These are phyloP conservation scores for Eucalyptus pauciflora DNA, from an alignment of 345 rosid species.

Conservation along the genomic window DNA sequence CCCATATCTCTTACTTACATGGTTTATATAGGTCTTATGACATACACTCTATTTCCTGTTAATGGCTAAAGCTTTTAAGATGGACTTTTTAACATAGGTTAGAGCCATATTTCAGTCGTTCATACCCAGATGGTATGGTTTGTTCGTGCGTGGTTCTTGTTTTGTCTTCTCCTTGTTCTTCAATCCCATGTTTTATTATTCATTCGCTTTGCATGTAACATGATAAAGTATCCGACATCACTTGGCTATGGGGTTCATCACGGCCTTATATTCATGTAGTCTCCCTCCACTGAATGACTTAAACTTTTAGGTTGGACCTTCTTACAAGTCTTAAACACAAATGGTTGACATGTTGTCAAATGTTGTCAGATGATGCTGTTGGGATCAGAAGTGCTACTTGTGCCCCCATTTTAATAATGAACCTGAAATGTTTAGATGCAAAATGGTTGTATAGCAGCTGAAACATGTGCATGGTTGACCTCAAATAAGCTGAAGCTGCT, in stretches of 20 bases:
- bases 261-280: fast-evolving
- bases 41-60: neutral
- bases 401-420: neutral
- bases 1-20: neutral
- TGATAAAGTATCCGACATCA: neutral
- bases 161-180: neutral
- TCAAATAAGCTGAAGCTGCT: neutral
- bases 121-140: neutral
- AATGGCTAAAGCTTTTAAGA: neutral
- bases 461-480: neutral
- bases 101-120: neutral
- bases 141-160: neutral
- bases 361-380: neutral
- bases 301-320: neutral
- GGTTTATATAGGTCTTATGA: neutral
- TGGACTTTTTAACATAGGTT: neutral
- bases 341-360: neutral
- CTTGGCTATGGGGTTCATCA: neutral
- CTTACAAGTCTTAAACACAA: neutral
- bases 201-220: neutral
- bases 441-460: neutral
- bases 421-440: neutral
- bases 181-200: neutral
- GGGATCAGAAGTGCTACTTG: neutral
- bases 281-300: neutral